Conservation (phyloP, 306 rosid species). For the Casuarina glauca region DNA sequence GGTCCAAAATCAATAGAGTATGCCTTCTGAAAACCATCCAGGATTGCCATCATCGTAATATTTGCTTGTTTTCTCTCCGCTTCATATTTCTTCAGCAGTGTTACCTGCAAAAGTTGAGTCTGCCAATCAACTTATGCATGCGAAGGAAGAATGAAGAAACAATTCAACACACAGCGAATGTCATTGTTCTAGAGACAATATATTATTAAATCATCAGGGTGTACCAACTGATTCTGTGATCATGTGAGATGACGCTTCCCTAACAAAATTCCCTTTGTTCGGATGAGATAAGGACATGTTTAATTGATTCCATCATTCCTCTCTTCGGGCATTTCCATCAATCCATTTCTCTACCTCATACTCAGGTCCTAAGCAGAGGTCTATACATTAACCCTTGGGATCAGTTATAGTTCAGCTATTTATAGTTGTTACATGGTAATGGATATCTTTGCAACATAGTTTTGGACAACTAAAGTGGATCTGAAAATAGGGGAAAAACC, state of each 20-base stretch:
- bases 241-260: neutral
- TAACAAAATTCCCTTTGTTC: neutral
- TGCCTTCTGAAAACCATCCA: conserved; percentile 87
- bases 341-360: neutral
- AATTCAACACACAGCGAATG: neutral
- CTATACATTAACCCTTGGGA: neutral
- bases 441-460: neutral
- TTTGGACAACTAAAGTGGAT: neutral
- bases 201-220: neutral
- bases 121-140: neutral
- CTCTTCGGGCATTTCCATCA: neutral
- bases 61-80: conserved; percentile 70
- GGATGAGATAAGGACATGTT: neutral
- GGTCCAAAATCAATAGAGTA: conserved; percentile 91
- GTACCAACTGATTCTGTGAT: neutral
- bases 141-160: neutral
- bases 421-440: neutral
- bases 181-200: neutral
- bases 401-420: neutral
- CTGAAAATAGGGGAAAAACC: neutral
- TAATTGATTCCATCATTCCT: neutral
- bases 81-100: conserved; percentile 75
- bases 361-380: neutral
- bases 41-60: conserved; percentile 78
- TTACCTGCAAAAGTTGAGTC: conserved; percentile 46